Evolutionary conservation across 2,329 filamentous ascomycete genomes (phyloP).

Genomic region (Apiospora kogelbergensis): DNA sequence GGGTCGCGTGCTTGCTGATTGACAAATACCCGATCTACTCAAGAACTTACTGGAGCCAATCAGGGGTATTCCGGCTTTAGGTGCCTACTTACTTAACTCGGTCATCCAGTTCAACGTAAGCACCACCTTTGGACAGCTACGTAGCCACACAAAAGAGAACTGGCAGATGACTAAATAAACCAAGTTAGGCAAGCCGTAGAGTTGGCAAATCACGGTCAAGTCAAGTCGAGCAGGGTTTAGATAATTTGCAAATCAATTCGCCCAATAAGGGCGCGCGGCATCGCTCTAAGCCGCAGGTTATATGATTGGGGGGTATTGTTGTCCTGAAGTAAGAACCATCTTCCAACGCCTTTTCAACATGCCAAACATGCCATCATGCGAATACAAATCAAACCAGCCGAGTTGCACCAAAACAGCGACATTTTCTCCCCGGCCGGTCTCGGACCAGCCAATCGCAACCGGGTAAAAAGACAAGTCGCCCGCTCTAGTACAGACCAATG

Average conservation of each 20-base stretch:
- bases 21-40: neutral
- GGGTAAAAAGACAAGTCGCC: neutral
- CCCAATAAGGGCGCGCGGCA: constrained; percentile 1
- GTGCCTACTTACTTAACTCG: neutral
- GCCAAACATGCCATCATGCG: neutral
- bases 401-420: neutral
- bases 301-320: neutral
- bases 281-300: constrained; percentile 6
- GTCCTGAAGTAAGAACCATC: constrained; percentile 3
- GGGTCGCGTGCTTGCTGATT: neutral
- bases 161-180: neutral
- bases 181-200: neutral
- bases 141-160: neutral
- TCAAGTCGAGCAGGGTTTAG: neutral
- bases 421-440: neutral
- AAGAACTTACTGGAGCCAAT: no score
- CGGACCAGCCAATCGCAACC: neutral
- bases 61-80: no score
- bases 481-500: constrained; percentile 53
- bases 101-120: neutral
- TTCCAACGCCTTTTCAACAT: neutral
- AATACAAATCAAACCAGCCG: neutral
- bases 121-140: neutral
- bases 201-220: neutral
- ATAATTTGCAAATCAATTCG: constrained; percentile 2